Evolutionary conservation across 2,329 filamentous ascomycete genomes (phyloP).

Genomic region (Chaetoscypha palmicola): DNA sequence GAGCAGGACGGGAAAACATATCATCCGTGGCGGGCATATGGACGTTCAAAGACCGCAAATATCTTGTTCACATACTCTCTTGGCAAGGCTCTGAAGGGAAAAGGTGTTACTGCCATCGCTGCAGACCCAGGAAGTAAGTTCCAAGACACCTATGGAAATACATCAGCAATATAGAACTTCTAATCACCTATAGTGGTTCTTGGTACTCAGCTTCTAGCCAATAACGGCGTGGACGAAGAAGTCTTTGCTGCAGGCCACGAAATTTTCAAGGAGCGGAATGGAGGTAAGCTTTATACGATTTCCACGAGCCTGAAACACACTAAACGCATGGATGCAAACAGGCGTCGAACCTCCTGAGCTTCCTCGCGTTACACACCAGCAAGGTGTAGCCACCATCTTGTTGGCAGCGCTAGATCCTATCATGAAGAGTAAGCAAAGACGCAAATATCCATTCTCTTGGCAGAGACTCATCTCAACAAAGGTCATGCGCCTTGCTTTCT

Average conservation of each 20-base stretch:
- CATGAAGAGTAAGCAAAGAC: not conserved
- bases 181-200: too few relatives aligned
- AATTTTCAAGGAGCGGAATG: too few relatives aligned
- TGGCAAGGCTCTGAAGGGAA: not conserved
- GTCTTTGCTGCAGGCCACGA: too few relatives aligned
- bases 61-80: slow-evolving; percentile 32
- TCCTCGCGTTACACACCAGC: too few relatives aligned
- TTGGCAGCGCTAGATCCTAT: not conserved
- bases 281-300: too few relatives aligned
- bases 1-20: slow-evolving; percentile 36
- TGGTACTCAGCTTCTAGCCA: too few relatives aligned
- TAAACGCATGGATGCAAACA: too few relatives aligned
- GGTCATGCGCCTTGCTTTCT: not conserved
- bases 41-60: slow-evolving; percentile 39
- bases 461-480: too few relatives aligned
- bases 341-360: too few relatives aligned
- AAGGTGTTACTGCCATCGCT: not conserved
- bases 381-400: too few relatives aligned
- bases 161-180: not conserved
- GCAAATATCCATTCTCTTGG: too few relatives aligned
- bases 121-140: not conserved
- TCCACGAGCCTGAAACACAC: not conserved
- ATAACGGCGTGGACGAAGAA: too few relatives aligned
- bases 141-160: not conserved
- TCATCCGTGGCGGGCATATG: slow-evolving; percentile 34